Base-by-base conservation (phyloP, 768 basidiomycete genomes). In the Pilatotrama ljubarskyi region DNA sequence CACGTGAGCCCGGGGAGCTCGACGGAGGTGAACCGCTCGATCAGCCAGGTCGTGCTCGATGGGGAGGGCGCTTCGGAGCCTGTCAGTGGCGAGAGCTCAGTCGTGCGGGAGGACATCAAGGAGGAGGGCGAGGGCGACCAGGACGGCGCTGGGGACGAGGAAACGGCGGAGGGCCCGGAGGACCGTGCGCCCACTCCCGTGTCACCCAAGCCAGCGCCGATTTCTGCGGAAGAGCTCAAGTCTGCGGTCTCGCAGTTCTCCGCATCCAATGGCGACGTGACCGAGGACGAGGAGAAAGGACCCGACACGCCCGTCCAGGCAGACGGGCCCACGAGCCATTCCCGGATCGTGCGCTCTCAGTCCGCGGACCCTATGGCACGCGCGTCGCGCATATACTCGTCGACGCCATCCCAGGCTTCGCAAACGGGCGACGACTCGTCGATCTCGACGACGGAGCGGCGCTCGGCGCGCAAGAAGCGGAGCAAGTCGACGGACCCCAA, bases 331-430 rank as follows among this genome's bases (percentile, higher is more conserved):
- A 42, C 71, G 22, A 69, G 73, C 40, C 38, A 75, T 26, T 67
- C 78, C 24, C 80, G 87, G 41, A 80, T 90, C 48, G 86, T 82
- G 40, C 88, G 91, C 20, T 92, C 92, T 5, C 90, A 90, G 58
- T 93, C 92, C 9, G 90, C 85, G 9, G 90, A 92, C 69, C 89
- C 88, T 7, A 87, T 86, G 72, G 85, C 79, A 65, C 20, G 76
- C 77, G 20, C 81, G 83, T 82, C 87, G 17, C 84, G 88, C 38
- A 76, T 78, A 2, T 88, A 82, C 67, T 78, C 82, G 20, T 75
- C 81, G 35, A 86, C 84, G 22, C 79, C 81, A 2, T 87, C 88
- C 1, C 75, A 73, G 17, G 65, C 70, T 11, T 71, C 70, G 35
- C 76, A 65, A 53, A 75, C 70, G 2, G 59, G 61, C 44, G 88